A percentile compares a stretch with the other conserved stretches of the same genome.
Conservation (phyloP, 2,329 filamentous ascomycete genomes). For the Nigrospora oryzae region DNA sequence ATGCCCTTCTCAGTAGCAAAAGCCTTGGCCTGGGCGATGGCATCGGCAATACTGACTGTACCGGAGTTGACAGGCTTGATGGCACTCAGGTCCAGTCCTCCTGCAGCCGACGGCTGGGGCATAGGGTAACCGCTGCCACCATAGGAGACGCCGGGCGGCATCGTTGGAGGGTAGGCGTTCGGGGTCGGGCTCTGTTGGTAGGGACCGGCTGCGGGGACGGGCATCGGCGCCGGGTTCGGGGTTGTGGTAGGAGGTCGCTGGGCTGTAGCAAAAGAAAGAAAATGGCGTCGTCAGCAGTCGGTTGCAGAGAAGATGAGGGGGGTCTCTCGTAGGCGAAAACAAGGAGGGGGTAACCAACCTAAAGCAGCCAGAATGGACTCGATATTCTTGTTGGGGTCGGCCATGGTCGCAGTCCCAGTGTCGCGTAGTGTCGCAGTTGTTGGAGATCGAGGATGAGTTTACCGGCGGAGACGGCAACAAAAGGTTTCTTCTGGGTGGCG, state of each 20-base stretch:
- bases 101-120: constrained; percentile 63
- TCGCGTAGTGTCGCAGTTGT: not conserved
- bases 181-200: constrained; percentile 29
- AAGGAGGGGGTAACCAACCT: constrained; percentile 25
- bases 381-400: constrained; percentile 30
- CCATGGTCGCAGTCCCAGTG: constrained; percentile 19
- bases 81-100: constrained; percentile 70
- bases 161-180: constrained; percentile 24
- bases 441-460: not conserved
- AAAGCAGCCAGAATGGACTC: constrained; percentile 40
- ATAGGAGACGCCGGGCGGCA: constrained; percentile 30
- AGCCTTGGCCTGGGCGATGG: constrained; percentile 75
- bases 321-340: not conserved
- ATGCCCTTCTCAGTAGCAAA: constrained; percentile 75
- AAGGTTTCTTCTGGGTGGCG: too few relatives aligned
- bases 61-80: constrained; percentile 75
- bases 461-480: too few relatives aligned
- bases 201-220: constrained; percentile 20
- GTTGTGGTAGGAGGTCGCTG: constrained; percentile 33
- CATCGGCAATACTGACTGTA: constrained; percentile 75
- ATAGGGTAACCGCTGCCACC: constrained; percentile 33
- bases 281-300: not conserved
- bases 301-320: not conserved
- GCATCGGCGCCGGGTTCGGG: constrained; percentile 30
- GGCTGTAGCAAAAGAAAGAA: constrained; percentile 19